Percentiles rank a stretch among this genome's conserved stretches.
Conservation (phyloP, 345 rosid species). For the Eucalyptus pauciflora region DNA sequence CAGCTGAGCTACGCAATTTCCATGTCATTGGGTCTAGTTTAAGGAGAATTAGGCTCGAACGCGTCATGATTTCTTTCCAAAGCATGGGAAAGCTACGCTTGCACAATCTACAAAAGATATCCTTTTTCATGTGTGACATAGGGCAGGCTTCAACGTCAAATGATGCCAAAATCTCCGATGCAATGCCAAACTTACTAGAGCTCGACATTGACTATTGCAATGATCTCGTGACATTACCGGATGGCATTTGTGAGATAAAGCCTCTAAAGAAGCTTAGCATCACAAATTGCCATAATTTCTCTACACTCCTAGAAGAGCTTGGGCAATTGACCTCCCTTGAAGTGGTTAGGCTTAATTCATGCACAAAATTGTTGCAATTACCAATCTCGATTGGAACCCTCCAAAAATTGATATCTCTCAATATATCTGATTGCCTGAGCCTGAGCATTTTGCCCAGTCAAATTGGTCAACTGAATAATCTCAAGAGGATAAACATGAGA, state of each 20-base stretch:
- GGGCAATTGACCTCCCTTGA: constrained; percentile 24
- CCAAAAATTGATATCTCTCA: constrained; percentile 13
- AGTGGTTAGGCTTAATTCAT: constrained; percentile 28
- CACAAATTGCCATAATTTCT: constrained; percentile 40
- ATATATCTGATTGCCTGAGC: constrained; percentile 31
- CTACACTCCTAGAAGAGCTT: constrained; percentile 22
- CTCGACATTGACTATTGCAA: constrained; percentile 36
- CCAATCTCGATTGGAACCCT: constrained; percentile 26
- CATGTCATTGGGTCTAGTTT: constrained; percentile 19
- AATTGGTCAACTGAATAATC: constrained; percentile 22
- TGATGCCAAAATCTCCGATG: neutral
- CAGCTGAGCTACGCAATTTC: constrained; percentile 25
- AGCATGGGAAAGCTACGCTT: neutral
- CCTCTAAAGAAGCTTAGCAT: constrained; percentile 26
- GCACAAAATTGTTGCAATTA: constrained; percentile 19
- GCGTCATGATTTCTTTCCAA: constrained; percentile 5
- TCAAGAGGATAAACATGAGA: constrained; percentile 34
- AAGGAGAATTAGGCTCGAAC: constrained; percentile 53
- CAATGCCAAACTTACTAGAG: constrained; percentile 28
- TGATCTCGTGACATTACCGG: constrained; percentile 25
- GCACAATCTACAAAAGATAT: constrained; percentile 29
- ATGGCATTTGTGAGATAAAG: constrained; percentile 8
- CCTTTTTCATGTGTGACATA: constrained; percentile 31
- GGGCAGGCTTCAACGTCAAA: constrained; percentile 6
- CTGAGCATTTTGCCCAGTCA: constrained; percentile 20